Percentiles rank a stretch among this genome's conserved stretches.
Conservation (phyloP, 345 rosid species). For the Eucalyptus curtisii region DNA sequence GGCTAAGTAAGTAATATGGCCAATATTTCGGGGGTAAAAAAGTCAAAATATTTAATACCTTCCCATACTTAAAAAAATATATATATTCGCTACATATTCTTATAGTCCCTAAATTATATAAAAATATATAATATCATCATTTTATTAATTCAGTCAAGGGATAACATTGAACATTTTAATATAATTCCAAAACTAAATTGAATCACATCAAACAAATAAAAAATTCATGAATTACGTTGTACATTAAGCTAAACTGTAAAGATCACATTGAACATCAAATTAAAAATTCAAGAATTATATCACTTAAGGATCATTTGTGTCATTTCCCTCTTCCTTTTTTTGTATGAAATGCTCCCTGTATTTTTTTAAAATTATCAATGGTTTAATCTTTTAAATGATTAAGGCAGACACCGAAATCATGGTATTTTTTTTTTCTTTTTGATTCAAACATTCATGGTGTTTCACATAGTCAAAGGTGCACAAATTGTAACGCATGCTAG, state of each 20-base stretch:
- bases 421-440: too few species aligned
- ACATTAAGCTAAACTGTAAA: rapidly evolving
- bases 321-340: neutral
- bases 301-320: neutral
- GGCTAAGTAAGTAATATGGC: neutral
- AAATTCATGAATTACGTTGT: rapidly evolving
- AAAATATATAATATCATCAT: rapidly evolving
- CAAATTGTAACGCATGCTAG: neutral
- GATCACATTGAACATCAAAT: neutral
- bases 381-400: neutral
- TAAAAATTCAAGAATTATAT: neutral
- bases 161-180: neutral
- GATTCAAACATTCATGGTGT: neutral
- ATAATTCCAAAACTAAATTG: rapidly evolving
- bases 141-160: rapidly evolving
- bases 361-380: rapidly evolving
- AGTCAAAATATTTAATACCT: neutral
- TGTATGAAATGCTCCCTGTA: neutral
- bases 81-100: neutral
- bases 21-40: neutral
- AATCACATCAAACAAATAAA: neutral
- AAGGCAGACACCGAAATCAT: neutral
- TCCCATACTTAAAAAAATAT: too few species aligned
- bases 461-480: neutral
- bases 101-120: neutral